Evolutionary conservation across 208 protist species (phyloP).

Genomic region (Leishmania braziliensis): DNA sequence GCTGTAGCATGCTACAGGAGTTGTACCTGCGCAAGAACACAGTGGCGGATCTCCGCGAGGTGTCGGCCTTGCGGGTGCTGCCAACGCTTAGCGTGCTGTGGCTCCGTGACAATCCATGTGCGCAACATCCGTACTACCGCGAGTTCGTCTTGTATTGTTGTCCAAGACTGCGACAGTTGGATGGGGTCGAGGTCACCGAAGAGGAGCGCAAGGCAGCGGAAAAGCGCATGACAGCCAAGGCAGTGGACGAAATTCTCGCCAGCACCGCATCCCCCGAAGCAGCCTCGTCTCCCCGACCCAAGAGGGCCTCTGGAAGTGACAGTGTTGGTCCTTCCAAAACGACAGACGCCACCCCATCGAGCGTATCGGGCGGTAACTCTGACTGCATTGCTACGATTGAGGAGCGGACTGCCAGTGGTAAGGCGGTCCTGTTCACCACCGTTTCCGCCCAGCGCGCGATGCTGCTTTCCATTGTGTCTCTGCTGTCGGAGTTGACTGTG

Average conservation of each 20-base stretch:
- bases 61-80: slow-evolving; percentile 70
- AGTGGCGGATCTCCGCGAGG: slow-evolving; percentile 74
- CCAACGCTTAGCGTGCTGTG: slow-evolving; percentile 85
- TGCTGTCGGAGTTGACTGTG: slow-evolving; percentile 84
- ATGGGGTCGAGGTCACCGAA: slow-evolving; percentile 78
- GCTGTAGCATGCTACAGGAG: slow-evolving; percentile 80
- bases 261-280: neutral
- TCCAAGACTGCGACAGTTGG: slow-evolving; percentile 82
- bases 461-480: slow-evolving; percentile 76
- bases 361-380: neutral
- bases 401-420: slow-evolving; percentile 31
- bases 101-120: slow-evolving; percentile 93
- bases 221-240: slow-evolving; percentile 53
- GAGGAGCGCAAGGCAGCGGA: slow-evolving; percentile 62
- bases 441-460: slow-evolving; percentile 77
- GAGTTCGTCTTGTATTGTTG: slow-evolving; percentile 87
- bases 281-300: neutral
- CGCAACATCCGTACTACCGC: slow-evolving; percentile 81
- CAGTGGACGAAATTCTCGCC: slow-evolving; percentile 69
- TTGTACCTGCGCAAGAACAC: slow-evolving; percentile 95
- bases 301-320: slow-evolving; percentile 17
- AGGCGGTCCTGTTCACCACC: slow-evolving; percentile 45
- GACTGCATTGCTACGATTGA: slow-evolving; percentile 20
- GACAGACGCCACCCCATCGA: slow-evolving; percentile 6
- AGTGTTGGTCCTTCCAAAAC: neutral